These are phyloP conservation scores for Talaromyces islandicus DNA, from an alignment of 2,329 filamentous ascomycete species.

Conservation along the genomic window DNA sequence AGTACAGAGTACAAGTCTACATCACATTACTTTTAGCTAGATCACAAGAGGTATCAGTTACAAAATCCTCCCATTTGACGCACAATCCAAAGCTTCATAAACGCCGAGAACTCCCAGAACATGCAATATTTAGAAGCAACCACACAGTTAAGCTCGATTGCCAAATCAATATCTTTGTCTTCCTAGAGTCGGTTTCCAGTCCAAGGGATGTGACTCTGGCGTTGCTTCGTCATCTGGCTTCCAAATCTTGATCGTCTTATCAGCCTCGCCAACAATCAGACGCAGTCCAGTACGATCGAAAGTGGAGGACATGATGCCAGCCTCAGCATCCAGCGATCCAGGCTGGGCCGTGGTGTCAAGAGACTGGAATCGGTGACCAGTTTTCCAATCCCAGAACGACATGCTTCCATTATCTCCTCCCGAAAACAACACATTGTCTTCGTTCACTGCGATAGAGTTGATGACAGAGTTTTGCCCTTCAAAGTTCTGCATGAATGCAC, in stretches of 20 bases:
- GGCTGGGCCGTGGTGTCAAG: slow-evolving; percentile 90
- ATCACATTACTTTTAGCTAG: background rate
- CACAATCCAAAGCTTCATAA: background rate
- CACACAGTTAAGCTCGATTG: background rate
- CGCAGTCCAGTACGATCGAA: slow-evolving; percentile 86
- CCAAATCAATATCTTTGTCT: slow-evolving; percentile 63
- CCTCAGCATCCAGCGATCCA: slow-evolving; percentile 87
- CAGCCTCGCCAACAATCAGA: slow-evolving; percentile 88
- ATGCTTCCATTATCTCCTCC: slow-evolving; percentile 95
- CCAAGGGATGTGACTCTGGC: slow-evolving; percentile 80
- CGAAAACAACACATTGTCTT: slow-evolving; percentile 91
- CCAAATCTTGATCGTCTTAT: slow-evolving; percentile 99
- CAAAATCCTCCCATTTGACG: background rate
- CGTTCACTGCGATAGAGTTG: slow-evolving; percentile 88
- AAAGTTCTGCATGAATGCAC: slow-evolving; percentile 98
- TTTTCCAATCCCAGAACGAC: slow-evolving; percentile 99
- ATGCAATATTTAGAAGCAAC: slow-evolving; percentile 16
- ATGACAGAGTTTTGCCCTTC: slow-evolving; percentile 95
- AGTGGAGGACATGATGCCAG: slow-evolving; percentile 88
- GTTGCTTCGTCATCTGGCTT: slow-evolving; percentile 88
- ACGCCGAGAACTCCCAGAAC: slow-evolving; percentile 22
- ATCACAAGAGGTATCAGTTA: background rate
- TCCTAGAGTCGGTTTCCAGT: slow-evolving; percentile 80
- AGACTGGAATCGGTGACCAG: slow-evolving; percentile 83
- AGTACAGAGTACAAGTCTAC: background rate